These are phyloP conservation scores for Stentor roeselii DNA, from an alignment of 73 alveolate genomes.

Conservation along the genomic window DNA sequence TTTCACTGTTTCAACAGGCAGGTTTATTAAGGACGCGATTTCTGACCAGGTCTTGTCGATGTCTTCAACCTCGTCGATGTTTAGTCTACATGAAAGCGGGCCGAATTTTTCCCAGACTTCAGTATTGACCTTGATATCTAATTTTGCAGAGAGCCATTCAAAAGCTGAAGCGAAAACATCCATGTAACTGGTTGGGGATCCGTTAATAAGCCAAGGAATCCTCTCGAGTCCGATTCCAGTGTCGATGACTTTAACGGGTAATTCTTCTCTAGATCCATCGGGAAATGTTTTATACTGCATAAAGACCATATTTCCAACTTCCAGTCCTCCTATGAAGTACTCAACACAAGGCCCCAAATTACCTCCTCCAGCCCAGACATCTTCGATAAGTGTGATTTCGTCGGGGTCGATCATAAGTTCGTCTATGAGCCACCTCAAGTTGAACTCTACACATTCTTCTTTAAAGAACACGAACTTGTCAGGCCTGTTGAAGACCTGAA, in stretches of 20 bases:
- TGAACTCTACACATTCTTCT: conserved; percentile 97
- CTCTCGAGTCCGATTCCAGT: conserved; percentile 98
- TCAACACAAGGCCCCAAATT: conserved; percentile 98
- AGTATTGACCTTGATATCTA: conserved; percentile 65
- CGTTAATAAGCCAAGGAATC: conserved; percentile 97
- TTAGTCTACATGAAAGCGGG: conserved; percentile 91
- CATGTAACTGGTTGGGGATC: conserved; percentile 92
- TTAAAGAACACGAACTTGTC: conserved; percentile 90
- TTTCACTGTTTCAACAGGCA: conserved; percentile 75
- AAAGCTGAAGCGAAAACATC: conserved; percentile 88
- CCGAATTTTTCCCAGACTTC: conserved; percentile 96
- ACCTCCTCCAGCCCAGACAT: conserved; percentile 99
- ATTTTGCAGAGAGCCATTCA: conserved; percentile 62
- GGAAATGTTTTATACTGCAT: conserved; percentile 96
- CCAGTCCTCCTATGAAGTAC: conserved; percentile 96
- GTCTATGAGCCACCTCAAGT: conserved; percentile 88
- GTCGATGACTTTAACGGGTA: conserved; percentile 93
- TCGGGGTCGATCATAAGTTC: conserved; percentile 92
- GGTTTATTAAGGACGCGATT: conserved; percentile 79
- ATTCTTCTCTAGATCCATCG: conserved; percentile 95
- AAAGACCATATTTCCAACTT: conserved; percentile 98
- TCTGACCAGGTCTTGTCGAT: conserved; percentile 90
- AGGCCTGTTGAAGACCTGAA: conserved; percentile 94
- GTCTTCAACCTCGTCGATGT: conserved; percentile 95
- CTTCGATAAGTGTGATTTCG: conserved; percentile 97